These are phyloP conservation scores for Parasarocladium wereldwijsianum DNA, from an alignment of 2,329 filamentous ascomycete species.

Conservation along the genomic window DNA sequence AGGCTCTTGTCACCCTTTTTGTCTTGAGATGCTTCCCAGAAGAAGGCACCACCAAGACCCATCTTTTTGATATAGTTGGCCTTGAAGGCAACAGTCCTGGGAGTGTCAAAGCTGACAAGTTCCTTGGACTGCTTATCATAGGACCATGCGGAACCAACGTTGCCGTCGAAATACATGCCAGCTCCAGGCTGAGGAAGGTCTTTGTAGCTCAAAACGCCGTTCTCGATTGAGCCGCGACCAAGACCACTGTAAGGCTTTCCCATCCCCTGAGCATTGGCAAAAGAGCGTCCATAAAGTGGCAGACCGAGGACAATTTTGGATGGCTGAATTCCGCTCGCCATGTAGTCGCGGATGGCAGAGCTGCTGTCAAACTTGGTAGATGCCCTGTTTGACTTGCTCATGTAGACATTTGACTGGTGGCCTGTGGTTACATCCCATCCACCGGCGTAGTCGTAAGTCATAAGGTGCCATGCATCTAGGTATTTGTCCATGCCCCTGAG, in stretches of 20 bases:
- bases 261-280: conserved; percentile 51
- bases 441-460: conserved; percentile 60
- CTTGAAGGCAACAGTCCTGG: conserved; percentile 41
- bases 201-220: conserved; percentile 61
- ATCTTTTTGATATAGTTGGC: conserved; percentile 41
- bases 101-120: conserved; percentile 58
- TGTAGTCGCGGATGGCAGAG: conserved; percentile 39
- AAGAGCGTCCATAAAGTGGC: conserved; percentile 68
- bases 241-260: conserved; percentile 49
- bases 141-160: conserved; percentile 52
- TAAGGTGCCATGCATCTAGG: conserved; percentile 45
- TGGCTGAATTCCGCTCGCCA: conserved; percentile 38
- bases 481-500: conserved; percentile 39
- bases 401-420: conserved; percentile 57
- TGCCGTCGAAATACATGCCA: conserved; percentile 40
- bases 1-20: conserved; percentile 36
- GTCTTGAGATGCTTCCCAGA: conserved; percentile 72
- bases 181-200: conserved; percentile 50
- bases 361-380: conserved; percentile 58
- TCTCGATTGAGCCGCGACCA: conserved; percentile 41
- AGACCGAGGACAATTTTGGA: conserved; percentile 61
- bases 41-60: conserved; percentile 60
- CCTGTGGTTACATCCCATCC: conserved; percentile 48
- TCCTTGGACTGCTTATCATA: conserved; percentile 45
- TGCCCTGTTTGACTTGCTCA: conserved; percentile 30